Evolutionary conservation across 805 yeast genomes (phyloP), one percentile per base, ranked within the genome.

Genomic region (Candida sonorensis): DNA sequence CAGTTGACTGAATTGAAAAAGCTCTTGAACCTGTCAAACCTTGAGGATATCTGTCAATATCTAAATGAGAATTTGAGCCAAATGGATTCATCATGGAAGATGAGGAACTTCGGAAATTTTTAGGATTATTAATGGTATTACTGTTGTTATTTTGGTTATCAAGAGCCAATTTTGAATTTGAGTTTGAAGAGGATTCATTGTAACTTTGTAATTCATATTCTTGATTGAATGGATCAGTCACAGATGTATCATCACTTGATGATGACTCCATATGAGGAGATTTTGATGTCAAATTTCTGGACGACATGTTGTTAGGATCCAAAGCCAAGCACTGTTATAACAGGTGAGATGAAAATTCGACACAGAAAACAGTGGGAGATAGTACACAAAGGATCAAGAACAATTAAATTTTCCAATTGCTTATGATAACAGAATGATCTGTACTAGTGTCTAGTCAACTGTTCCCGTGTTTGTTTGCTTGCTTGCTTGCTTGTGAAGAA

Each of bases 21-120:
- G 72, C 74, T 41, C 82, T 63, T 11, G 80, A 71, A 4, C 69
- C 69, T 3, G 74, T 71, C 11, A 64, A 57, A 40, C 75, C 62
- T 17, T 74, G 65, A 4, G 90, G 88, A 47, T 80, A 81, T 44
- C 87, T 63, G 53, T 79, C 85, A 45, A 62, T 79, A 34, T 72
- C 81, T n/a, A 49, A 14, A 33, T 49, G 46, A 29, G 46, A 40
- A 13, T 49, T 31, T 3, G 60, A 53, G 2, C 51, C 48, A 29
- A 55, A 55, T 10, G 61, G 61, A 25, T 55, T 52, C 20, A 50
- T 19, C 10, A 48, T 32, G 4, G 54, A 48, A 6, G 57, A 44
- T n/a, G 57, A 47, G 1, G 59, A 53, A 34, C 47, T 44, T 23
- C 41, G 50, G 23, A 39, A 52, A 33, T 50, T 47, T 10, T 43